Conservation (phyloP, 352 stramenopile species). For the Phytopythium chamaehyphon region DNA sequence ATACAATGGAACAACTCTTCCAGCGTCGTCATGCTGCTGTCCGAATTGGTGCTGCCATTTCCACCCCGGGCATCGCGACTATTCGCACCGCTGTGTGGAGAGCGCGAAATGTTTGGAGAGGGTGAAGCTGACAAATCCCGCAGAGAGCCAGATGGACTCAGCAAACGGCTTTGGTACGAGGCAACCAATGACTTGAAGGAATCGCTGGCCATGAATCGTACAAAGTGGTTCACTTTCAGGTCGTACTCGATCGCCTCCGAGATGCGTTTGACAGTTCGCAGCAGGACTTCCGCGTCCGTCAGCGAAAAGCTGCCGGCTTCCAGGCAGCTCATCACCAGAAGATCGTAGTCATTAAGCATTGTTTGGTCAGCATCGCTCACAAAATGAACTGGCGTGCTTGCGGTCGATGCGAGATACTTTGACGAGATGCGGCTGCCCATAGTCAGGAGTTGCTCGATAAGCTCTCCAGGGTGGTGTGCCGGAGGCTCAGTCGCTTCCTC, state of each 20-base stretch:
- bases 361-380: conserved; percentile 58
- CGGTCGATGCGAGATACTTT: conserved; percentile 55
- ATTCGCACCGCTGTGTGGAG: conserved; percentile 4
- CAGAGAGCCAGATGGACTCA: conserved; percentile 56
- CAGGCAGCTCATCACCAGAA: conserved; percentile 48
- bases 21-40: conserved; percentile 78
- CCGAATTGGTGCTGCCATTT: conserved; percentile 42
- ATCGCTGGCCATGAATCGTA: conserved; percentile 80
- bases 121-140: conserved; percentile 9
- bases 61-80: not conserved
- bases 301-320: conserved; percentile 67
- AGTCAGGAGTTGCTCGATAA: conserved; percentile 67
- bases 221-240: conserved; percentile 84
- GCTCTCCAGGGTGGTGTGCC: conserved; percentile 35
- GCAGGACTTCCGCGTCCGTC: conserved; percentile 53
- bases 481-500: not conserved
- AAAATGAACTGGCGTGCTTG: conserved; percentile 62
- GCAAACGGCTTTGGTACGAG: conserved; percentile 68
- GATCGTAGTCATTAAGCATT: conserved; percentile 56
- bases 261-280: conserved; percentile 51
- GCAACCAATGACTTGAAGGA: conserved; percentile 77
- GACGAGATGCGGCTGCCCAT: conserved; percentile 47
- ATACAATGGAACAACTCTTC: conserved; percentile 88
- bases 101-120: not conserved
- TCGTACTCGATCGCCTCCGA: conserved; percentile 63